Conservation (phyloP, 345 rosid genomes). For the Salix exigua region DNA sequence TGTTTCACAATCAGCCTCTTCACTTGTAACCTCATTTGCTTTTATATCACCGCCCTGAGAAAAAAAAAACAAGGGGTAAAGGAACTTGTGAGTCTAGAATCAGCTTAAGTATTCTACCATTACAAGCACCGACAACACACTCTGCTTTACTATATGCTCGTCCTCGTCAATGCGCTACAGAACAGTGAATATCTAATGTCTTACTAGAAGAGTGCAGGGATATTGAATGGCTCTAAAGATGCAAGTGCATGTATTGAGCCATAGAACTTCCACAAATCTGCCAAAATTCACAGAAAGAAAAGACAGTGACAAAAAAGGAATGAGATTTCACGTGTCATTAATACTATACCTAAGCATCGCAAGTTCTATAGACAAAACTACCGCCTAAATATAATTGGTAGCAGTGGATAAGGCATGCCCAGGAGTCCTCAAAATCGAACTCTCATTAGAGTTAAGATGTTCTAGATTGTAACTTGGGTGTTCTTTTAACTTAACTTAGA, state of each 20-base stretch:
- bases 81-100: neutral
- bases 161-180: neutral
- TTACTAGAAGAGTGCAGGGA: neutral
- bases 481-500: neutral
- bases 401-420: neutral
- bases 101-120: slow-evolving; percentile 5
- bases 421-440: neutral
- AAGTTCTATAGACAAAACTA: neutral
- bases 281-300: neutral
- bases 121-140: neutral
- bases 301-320: neutral
- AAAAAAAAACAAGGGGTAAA: slow-evolving; percentile 6
- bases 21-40: slow-evolving; percentile 32
- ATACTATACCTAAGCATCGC: neutral
- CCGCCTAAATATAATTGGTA: neutral
- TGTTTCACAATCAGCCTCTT: slow-evolving; percentile 49
- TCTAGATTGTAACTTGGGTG: neutral
- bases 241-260: neutral
- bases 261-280: neutral
- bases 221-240: neutral
- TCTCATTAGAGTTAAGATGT: neutral
- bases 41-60: slow-evolving; percentile 42
- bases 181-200: neutral
- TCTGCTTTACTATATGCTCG: neutral
- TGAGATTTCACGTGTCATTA: neutral